Evolutionary conservation across 2,329 filamentous ascomycete species (phyloP), one percentile per base, ranked within the genome.

Genomic region (Talaromyces rugulosus): DNA sequence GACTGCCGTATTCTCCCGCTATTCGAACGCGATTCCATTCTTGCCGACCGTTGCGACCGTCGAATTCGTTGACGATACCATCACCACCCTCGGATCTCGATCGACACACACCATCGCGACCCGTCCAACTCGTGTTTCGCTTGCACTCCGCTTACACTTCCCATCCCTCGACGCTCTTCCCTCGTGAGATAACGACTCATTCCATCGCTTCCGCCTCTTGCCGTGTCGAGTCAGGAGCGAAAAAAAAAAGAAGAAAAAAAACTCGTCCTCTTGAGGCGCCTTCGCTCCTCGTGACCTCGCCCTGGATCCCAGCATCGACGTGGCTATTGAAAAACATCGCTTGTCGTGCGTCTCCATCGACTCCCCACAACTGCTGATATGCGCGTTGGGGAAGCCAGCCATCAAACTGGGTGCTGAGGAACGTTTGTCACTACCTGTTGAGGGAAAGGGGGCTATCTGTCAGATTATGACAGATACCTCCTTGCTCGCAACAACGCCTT

Each of bases 391-490:
- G 54, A 56, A 47, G 14, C 12, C 56, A 53, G 56, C 54, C 55
- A 34, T 57, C 61, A 62, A 56, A 52, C 61, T 63, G 55, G 63
- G 63, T 63, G 63, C 59, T 65, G 63, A 65, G 63, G 59, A 65
- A 59, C 61, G 61, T 65, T 53, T 60, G 55, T 54, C 60, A 64
- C 63, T 62, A 55, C 55, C 44, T 31, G 36, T 59, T 47, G 61
- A 63, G 61, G 62, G 56, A 70, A 77, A 78, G 76, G 78, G 76
- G 78, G 76, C 75, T 71, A 71, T 75, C 77, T 80, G 80, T 80
- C 80, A 70, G 78, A 81, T 76, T 81, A 82, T 82, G 80, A 81
- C 80, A 80, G 80, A 81, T 79, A 78, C 77, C 78, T 79, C 77
- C 75, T 78, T 78, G 70, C 70, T 78, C 71, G 72, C 76, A 74